These are phyloP conservation scores for Nakazawaea pomicola DNA, from an alignment of 805 yeast species.

Conservation along the genomic window DNA sequence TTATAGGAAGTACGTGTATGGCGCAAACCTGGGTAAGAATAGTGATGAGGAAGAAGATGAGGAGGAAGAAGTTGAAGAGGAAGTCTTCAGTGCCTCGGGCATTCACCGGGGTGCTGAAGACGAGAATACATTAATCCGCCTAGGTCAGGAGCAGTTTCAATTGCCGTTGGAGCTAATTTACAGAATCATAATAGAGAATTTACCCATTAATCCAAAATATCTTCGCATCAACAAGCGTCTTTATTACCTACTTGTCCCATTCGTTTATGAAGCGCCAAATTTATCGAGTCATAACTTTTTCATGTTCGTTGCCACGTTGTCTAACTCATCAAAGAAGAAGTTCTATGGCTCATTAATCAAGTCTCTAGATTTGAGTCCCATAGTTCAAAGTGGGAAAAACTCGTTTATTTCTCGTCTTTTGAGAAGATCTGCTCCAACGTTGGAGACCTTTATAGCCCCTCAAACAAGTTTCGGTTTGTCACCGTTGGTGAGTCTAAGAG, in stretches of 20 bases:
- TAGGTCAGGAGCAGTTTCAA: conserved; percentile 18
- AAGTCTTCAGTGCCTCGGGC: background rate
- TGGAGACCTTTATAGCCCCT: conserved; percentile 79
- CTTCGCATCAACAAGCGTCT: conserved; percentile 59
- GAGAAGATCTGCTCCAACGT: conserved; percentile 63
- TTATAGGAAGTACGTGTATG: conserved; percentile 67
- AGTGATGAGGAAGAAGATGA: conserved; percentile 23
- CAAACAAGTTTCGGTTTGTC: conserved; percentile 93
- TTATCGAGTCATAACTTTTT: conserved; percentile 65
- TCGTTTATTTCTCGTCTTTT: conserved; percentile 81
- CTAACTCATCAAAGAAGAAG: conserved; percentile 40
- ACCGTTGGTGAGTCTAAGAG: conserved; percentile 75
- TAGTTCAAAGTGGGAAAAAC: conserved; percentile 88
- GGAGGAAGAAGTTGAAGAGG: conserved; percentile 19
- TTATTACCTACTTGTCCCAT: conserved; percentile 55
- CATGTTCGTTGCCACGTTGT: conserved; percentile 65
- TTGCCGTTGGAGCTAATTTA: conserved; percentile 35
- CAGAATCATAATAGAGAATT: conserved; percentile 41
- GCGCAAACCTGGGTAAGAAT: conserved; percentile 27
- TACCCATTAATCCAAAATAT: conserved; percentile 33
- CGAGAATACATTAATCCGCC: background rate
- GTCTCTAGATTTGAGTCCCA: conserved; percentile 66
- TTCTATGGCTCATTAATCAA: conserved; percentile 55
- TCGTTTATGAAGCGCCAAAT: conserved; percentile 59
- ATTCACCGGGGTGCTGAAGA: background rate